A percentile compares a stretch with the other conserved stretches of the same genome.
phyloP scores from a whole-genome alignment of 345 rosid species.

The Hypericum perforatum region DNA sequence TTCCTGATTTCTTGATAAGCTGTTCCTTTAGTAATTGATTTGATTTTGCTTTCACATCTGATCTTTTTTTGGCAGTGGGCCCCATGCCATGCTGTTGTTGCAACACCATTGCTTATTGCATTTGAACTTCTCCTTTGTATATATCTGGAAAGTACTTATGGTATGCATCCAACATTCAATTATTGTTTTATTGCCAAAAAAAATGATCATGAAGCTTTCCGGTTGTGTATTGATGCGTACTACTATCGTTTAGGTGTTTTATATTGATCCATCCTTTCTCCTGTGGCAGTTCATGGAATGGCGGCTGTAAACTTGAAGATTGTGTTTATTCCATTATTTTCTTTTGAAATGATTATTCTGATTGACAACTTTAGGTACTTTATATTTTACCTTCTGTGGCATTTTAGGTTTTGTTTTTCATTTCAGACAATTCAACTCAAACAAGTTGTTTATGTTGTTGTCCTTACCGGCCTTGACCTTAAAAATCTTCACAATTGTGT shows the following conservation, averaged over 20 bases:
- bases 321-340: slow-evolving; percentile 76
- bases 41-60: background rate
- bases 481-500: too few species aligned
- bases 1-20: background rate
- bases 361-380: slow-evolving; percentile 85
- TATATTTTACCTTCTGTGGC: background rate
- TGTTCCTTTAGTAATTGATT: background rate
- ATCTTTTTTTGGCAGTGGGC: slow-evolving; percentile 77
- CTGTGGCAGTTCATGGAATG: slow-evolving; percentile 33
- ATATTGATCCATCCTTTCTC: slow-evolving; percentile 7
- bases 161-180: slow-evolving; percentile 23
- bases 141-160: slow-evolving; percentile 77
- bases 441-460: too few species aligned
- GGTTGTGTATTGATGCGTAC: background rate
- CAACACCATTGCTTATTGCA: slow-evolving; percentile 84
- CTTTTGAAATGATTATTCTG: slow-evolving; percentile 61
- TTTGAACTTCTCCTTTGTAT: slow-evolving; percentile 94
- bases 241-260: background rate
- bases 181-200: background rate
- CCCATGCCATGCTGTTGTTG: slow-evolving; percentile 92
- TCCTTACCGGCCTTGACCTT: too few species aligned
- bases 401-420: too few species aligned
- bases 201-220: background rate
- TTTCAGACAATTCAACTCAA: too few species aligned
- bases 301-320: slow-evolving; percentile 81